A percentile compares a stretch with the other conserved stretches of the same genome.
These are phyloP conservation scores for Azolla pinnata DNA, from an alignment of 75 land plant species.

Conservation along the genomic window DNA sequence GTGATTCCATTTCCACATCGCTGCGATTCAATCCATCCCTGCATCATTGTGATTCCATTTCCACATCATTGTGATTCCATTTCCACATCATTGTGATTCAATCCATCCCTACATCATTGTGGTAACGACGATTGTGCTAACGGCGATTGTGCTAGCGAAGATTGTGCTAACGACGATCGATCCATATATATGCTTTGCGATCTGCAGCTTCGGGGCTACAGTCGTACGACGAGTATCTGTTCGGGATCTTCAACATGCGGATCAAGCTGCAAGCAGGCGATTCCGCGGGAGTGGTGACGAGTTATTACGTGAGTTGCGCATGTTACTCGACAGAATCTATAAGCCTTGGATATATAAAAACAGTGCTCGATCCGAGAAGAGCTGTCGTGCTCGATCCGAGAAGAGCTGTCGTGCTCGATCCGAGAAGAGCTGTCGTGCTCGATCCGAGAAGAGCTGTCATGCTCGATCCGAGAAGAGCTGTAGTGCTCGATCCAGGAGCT, in stretches of 20 bases:
- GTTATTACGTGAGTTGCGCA: slow-evolving; percentile 7
- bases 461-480: background rate
- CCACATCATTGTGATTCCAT: too few species aligned
- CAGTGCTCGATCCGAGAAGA: background rate
- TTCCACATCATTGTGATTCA: too few species aligned
- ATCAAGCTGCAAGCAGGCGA: slow-evolving; percentile 11
- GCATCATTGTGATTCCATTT: too few species aligned
- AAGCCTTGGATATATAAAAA: background rate
- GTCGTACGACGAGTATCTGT: slow-evolving; percentile 1
- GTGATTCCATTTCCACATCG: too few species aligned
- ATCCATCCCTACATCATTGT: too few species aligned
- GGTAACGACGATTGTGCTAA: too few species aligned
- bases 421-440: background rate
- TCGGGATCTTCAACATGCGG: slow-evolving; percentile 5
- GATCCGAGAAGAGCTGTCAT: background rate
- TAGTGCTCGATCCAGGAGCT: background rate
- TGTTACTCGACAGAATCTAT: background rate
- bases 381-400: background rate
- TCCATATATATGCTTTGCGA: background rate
- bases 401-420: background rate
- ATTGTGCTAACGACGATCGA: background rate
- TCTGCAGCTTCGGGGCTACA: background rate
- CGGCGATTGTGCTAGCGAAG: too few species aligned
- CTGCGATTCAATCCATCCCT: too few species aligned
- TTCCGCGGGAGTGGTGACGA: too few species aligned